phyloP scores from a whole-genome alignment of 129 eudicot genomes.

The Pulicaria dysenterica region DNA sequence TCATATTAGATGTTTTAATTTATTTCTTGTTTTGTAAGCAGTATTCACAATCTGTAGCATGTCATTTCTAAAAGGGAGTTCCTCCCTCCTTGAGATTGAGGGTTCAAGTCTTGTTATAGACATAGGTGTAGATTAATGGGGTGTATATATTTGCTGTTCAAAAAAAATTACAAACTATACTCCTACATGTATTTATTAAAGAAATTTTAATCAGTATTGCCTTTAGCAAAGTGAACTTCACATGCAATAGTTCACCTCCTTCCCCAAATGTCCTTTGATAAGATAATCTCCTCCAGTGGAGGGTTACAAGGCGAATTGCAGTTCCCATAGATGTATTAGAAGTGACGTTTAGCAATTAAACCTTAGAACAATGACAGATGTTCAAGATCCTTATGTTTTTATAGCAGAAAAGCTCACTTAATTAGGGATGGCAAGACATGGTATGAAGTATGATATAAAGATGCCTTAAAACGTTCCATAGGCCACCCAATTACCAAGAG shows the following conservation, averaged over 20 bases:
- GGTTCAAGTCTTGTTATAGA: too few relatives aligned
- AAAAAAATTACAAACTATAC: not conserved
- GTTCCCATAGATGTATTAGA: not conserved
- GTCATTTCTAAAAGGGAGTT: not conserved
- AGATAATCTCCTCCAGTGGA: not conserved
- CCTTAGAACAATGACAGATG: not conserved
- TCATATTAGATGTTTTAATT: conserved; percentile 5
- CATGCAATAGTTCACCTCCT: not conserved
- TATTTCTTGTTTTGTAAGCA: conserved; percentile 1
- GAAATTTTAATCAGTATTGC: not conserved
- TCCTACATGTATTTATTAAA: not conserved
- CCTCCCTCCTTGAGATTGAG: too few relatives aligned
- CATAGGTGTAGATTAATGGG: too few relatives aligned
- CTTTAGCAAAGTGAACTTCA: not conserved
- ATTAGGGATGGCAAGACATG: not conserved
- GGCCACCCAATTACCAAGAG: not conserved
- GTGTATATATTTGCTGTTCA: too few relatives aligned
- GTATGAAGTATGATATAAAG: not conserved
- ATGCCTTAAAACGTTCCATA: not conserved
- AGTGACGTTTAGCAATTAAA: conserved; percentile 14
- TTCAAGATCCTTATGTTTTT: not conserved
- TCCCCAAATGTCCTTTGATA: conserved; percentile 3
- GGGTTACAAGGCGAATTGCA: not conserved
- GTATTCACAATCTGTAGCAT: not conserved
- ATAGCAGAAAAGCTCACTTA: not conserved